Evolutionary conservation across 2,329 filamentous ascomycete species (phyloP).

Genomic region (Calycina herbarum): DNA sequence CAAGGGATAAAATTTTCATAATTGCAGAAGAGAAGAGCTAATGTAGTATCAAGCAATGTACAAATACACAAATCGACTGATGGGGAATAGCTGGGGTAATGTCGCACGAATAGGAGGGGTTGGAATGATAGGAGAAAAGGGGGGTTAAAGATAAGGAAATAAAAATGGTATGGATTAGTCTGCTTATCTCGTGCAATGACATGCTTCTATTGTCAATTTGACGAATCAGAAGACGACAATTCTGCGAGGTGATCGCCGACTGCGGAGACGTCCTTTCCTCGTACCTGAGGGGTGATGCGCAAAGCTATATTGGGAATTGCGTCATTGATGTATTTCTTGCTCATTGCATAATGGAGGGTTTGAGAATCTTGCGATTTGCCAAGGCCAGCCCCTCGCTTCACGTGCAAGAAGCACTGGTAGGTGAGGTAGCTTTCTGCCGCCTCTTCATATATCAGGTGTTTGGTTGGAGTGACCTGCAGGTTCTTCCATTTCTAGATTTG

Average conservation of each 20-base stretch:
- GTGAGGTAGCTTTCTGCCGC: not conserved
- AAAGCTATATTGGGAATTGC: constrained; percentile 11
- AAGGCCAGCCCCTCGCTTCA: constrained; percentile 10
- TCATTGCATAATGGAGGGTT: no score
- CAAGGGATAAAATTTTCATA: not conserved
- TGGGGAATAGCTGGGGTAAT: not conserved
- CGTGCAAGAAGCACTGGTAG: constrained; percentile 1
- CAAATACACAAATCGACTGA: not conserved
- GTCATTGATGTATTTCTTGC: constrained; percentile 10
- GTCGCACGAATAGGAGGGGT: constrained; percentile 8
- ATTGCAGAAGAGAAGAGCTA: no score
- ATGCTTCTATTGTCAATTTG: constrained; percentile 2
- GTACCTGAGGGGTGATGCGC: constrained; percentile 14
- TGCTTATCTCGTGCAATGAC: constrained; percentile 21
- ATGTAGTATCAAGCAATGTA: no score
- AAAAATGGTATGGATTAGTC: not conserved
- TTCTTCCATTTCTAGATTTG: not conserved
- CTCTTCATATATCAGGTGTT: not conserved
- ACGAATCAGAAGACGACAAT: not conserved
- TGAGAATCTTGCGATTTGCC: not conserved
- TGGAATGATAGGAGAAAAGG: constrained; percentile 9
- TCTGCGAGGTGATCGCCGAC: not conserved
- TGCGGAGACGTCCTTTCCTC: not conserved
- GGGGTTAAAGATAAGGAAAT: constrained; percentile 14
- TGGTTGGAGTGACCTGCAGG: not conserved